Evolutionary conservation across 768 basidiomycete species (phyloP), one percentile per base, ranked within the genome.

Genomic region (Lentinula raphanica): DNA sequence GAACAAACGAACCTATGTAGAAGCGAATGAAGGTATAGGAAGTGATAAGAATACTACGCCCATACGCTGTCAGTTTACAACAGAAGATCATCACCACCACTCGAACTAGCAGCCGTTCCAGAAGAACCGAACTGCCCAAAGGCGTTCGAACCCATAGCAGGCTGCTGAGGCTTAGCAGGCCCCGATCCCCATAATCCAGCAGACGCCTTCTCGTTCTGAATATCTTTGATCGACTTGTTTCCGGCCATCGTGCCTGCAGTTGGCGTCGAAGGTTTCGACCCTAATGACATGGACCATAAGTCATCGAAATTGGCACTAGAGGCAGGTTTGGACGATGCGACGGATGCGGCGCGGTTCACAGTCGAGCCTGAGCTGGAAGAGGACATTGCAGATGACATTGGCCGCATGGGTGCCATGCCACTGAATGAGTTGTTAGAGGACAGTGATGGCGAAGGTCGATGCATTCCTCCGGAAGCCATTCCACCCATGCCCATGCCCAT

Each of bases 201-300:
- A 67, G 81, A 82, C 12, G 58, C 50, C 40, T 58, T 58, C 31
- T 58, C 58, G n/a, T 53, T 50, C n/a, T 42, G 48, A 31, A 53
- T 39, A 44, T 58, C 58, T 17, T 58, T 58, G 9, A 58, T 58
- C 9, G 49, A 50, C 48, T 58, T 58, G 38, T 21, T 50, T 49
- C 17, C 23, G 32, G n/a, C 39, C 23, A 25, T 23, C 3, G 39
- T 12, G 32, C 38, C 46, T 38, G 66, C 59, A 29, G 66, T 63
- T 21, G 64, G 59, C 2, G 68, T 67, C 19, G 71, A 67, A 2
- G 81, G 67, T 49, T 80, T 79, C 38, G 70, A 59, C 63, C 28
- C 87, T 88, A 36, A 95, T 79, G 88, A 90, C 79, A 94, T 79
- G 21, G 82, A 82, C 90, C 91, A 97, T 62, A 97, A 69, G 68